Evolutionary conservation across 164 flowering plant species (phyloP).

Genomic region (Chimonanthus praecox): DNA sequence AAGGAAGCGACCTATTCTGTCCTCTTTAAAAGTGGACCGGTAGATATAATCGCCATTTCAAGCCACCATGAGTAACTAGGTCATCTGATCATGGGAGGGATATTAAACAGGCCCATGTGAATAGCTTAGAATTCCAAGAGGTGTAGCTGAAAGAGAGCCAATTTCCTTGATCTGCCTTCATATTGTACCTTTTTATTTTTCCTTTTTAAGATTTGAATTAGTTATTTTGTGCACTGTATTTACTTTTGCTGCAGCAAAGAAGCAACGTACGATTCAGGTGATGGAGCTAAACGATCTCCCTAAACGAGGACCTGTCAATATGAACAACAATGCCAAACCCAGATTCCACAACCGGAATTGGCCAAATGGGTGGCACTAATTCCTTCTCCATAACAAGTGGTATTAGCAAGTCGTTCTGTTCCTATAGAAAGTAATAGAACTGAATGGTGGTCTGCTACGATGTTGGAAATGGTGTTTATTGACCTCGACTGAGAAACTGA

Average conservation of each 20-base stretch:
- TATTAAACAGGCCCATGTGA: not conserved
- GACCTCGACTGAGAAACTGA: too few species aligned
- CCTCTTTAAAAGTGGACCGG: not conserved
- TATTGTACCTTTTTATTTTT: not conserved
- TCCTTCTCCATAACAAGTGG: not conserved
- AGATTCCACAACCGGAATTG: constrained; percentile 48
- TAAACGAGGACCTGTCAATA: constrained; percentile 46
- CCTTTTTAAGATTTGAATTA: not conserved
- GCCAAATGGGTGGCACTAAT: constrained; percentile 39
- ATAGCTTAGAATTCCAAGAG: not conserved
- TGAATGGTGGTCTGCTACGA: too few species aligned
- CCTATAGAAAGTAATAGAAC: not conserved
- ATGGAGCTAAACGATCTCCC: constrained; percentile 79
- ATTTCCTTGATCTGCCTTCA: not conserved
- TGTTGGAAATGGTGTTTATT: too few species aligned
- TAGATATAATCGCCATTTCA: not conserved
- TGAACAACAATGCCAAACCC: constrained; percentile 31
- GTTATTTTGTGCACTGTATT: not conserved
- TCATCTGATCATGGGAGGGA: too few species aligned
- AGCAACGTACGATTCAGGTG: constrained; percentile 71
- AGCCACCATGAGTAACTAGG: not conserved
- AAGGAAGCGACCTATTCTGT: not conserved
- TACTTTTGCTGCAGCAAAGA: constrained; percentile 52
- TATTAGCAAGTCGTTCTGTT: not conserved
- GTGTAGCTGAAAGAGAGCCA: not conserved